Evolutionary conservation across 176 grass and related monocot genomes (phyloP), one percentile per base, ranked within the genome.

Genomic region (Elaeis guineensis): DNA sequence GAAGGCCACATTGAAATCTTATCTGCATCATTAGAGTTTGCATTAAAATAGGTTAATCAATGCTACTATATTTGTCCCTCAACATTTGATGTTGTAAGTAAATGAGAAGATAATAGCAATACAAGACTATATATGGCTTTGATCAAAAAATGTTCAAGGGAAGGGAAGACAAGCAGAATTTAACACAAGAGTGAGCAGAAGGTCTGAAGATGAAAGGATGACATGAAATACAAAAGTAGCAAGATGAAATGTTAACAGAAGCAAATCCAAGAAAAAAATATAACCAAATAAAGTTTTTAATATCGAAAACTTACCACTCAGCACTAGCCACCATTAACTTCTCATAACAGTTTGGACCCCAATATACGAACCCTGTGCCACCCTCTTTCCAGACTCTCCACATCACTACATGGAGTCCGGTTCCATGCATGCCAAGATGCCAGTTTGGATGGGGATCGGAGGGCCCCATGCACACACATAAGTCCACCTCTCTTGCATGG

Each of bases 331-430:
- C 77, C 74, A 81, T 87, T 55, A 84, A 78, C 73, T 92, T 97
- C 59, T 92, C 87, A 23, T 92, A 97, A 64, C 87, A 92, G 64
- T 97, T 97, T 49, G 81, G 59, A 76, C 93, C 93, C 87, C 93
- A 97, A 62, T 97, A 97, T 70, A 97, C 81, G 68, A 92, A 97
- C 49, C 93, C 87, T 63, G 81, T 97, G 35, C 81, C 84, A 20
- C 93, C 87, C 62, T 98, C 87, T 71, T 97, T 89, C 83, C 80
- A 97, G 49, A 85, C 93, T 80, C 84, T 84, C 93, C 84, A 98
- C 87, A 89, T 98, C 59, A 92, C 93, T 18, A 84, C 84, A 28
- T 84, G 69, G 74, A 89, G 87, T 71, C 91, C 84, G 55, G 93
- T 92, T 64, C 87, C 87, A 76, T 84, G 84, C 93, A 98, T 98